phyloP scores from a whole-genome alignment of 2,329 filamentous ascomycete genomes.

The Simplicillium sp. region DNA sequence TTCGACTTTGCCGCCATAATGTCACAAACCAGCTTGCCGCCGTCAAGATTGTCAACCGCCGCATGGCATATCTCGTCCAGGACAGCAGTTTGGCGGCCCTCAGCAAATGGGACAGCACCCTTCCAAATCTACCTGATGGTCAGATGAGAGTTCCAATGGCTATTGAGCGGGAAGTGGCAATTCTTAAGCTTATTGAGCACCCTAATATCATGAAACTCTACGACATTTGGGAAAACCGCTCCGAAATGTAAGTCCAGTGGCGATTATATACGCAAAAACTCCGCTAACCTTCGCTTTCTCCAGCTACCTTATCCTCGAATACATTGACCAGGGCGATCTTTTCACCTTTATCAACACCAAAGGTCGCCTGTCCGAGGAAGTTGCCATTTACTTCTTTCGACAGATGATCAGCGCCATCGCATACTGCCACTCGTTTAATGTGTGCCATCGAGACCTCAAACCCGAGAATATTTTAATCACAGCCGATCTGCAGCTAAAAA shows the following conservation, averaged over 20 bases:
- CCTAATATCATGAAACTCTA: conserved; percentile 89
- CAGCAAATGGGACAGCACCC: conserved; percentile 58
- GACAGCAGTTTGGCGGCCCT: conserved; percentile 79
- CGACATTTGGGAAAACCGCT: conserved; percentile 95
- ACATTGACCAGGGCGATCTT: conserved; percentile 69
- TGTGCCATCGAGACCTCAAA: conserved; percentile 93
- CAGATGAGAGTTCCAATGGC: conserved; percentile 72
- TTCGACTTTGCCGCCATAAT: conserved; percentile 74
- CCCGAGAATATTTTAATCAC: conserved; percentile 94
- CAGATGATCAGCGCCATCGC: conserved; percentile 88
- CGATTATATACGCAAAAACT: neutral
- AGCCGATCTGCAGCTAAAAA: conserved; percentile 67
- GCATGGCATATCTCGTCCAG: conserved; percentile 68
- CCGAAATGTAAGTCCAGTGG: conserved; percentile 64
- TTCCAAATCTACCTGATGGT: conserved; percentile 45
- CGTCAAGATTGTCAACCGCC: conserved; percentile 90
- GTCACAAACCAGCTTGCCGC: conserved; percentile 74
- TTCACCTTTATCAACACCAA: conserved; percentile 75
- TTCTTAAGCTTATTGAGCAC: conserved; percentile 94
- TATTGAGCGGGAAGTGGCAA: conserved; percentile 89
- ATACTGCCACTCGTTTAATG: conserved; percentile 89
- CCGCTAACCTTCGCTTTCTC: conserved; percentile 8
- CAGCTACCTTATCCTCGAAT: conserved; percentile 92
- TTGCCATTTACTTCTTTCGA: conserved; percentile 76
- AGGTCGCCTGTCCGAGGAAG: conserved; percentile 67